A percentile compares a stretch with the other conserved stretches of the same genome.
Conservation (phyloP, 2,329 filamentous ascomycete genomes). For the Didymella exigua region DNA sequence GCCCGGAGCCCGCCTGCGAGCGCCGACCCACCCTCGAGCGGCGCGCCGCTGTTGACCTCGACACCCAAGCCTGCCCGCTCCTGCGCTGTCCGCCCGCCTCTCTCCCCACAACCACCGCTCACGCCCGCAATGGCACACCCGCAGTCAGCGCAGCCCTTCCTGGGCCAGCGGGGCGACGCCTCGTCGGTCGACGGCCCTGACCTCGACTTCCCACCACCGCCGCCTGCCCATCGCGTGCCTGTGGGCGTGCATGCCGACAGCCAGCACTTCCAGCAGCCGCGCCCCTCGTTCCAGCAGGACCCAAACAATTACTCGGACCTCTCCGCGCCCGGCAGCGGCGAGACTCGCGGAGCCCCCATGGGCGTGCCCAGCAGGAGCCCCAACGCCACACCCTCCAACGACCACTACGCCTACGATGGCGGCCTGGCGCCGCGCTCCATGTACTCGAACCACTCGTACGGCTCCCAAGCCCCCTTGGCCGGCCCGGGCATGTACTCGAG, state of each 20-base stretch:
- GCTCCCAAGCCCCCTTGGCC: constrained; percentile 31
- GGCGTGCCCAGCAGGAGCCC: constrained; percentile 32
- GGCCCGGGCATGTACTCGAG: constrained; percentile 45
- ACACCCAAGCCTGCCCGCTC: background rate
- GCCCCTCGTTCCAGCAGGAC: constrained; percentile 29
- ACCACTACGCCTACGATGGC: constrained; percentile 18
- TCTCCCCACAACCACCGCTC: background rate
- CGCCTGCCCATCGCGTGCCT: constrained; percentile 41
- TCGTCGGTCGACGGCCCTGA: constrained; percentile 31
- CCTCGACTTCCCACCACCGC: constrained; percentile 41
- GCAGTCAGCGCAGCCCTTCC: constrained; percentile 24
- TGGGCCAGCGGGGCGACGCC: constrained; percentile 24
- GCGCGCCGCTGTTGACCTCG: constrained; percentile 8
- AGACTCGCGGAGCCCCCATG: constrained; percentile 62
- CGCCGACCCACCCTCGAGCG: constrained; percentile 11
- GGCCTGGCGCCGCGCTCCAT: constrained; percentile 25
- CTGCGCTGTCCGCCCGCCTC: background rate
- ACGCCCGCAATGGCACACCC: constrained; percentile 5
- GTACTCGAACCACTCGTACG: constrained; percentile 32
- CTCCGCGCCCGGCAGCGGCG: constrained; percentile 43
- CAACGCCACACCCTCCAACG: constrained; percentile 34
- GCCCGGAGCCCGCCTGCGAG: background rate
- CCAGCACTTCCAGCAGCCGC: constrained; percentile 24
- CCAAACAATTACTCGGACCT: constrained; percentile 45
- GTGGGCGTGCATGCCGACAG: constrained; percentile 35